Evolutionary conservation across 345 rosid genomes (phyloP), one percentile per base, ranked within the genome.

Genomic region (Murraya koenigii): DNA sequence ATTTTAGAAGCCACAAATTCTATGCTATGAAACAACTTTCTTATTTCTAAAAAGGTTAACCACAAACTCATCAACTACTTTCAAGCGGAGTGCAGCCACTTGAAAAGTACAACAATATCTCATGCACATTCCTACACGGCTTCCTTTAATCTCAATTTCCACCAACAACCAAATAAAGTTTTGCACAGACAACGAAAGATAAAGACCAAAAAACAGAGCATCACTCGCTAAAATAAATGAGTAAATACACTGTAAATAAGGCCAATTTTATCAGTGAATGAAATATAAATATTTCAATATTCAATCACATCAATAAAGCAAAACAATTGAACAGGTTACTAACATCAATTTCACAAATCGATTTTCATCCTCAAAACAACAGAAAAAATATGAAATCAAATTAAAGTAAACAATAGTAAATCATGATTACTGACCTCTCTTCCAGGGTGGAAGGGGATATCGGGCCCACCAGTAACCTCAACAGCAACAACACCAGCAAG

Each of bases 381-480:
- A 44, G 49, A 44, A 44, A 44, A 44, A 44, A 44, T 44, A 44
- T 44, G 11, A 44, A 44, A 44, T 44, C 49, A 44, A 44, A 44
- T 44, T 11, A 2, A 44, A 44, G 30, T 9, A 63, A 20, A 32
- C 32, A 32, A 32, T 7, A 15, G 11, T 11, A 20, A 9, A 2
- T 20, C 41, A 14, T 7, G 20, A 26, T 4, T 55, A 86, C 90
- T 72, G 39, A 92, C 98, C 97, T 88, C 94, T 85, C 98, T 91
- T 74, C 97, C 99, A 0, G 98, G 96, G 85, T 95, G 99, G 89
- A 95, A 93, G 19, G 97, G 97, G 67, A 95, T 13, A 32, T 95
- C 99, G 77, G 99, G 99, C n/a, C 99, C 98, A 49, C 99, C 99
- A 22, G 99, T 92, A 47, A 93, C 55, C 85, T 93, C 98, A n/a